A percentile compares a stretch with the other conserved stretches of the same genome.
Conservation (phyloP, 2,329 filamentous ascomycete species). For the Camptophora hylomeconis region DNA sequence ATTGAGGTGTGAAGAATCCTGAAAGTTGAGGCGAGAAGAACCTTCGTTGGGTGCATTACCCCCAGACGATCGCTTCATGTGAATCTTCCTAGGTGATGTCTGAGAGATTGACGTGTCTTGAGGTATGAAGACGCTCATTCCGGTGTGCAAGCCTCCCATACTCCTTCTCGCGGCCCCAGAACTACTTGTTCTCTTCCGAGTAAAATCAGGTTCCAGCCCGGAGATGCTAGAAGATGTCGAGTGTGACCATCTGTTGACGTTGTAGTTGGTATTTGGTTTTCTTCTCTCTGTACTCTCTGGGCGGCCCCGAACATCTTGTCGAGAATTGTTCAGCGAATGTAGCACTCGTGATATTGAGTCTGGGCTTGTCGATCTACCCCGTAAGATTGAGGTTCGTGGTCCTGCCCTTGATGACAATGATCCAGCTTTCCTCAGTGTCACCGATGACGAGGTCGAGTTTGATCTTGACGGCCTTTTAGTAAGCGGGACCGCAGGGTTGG, state of each 20-base stretch:
- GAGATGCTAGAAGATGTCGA: conserved; percentile 38
- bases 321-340: neutral
- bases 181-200: conserved; percentile 4
- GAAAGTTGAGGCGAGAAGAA: conserved; percentile 1
- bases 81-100: conserved; percentile 1
- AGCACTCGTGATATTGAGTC: conserved; percentile 6
- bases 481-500: conserved; percentile 6
- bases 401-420: conserved; percentile 21
- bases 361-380: conserved; percentile 15
- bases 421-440: conserved; percentile 27
- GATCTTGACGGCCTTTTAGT: conserved; percentile 23
- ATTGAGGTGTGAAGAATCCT: neutral
- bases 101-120: conserved; percentile 3
- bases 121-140: neutral
- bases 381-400: conserved; percentile 18
- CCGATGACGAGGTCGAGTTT: conserved; percentile 31
- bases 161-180: neutral
- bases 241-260: conserved; percentile 46
- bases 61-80: neutral
- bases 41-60: neutral
- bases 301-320: conserved; percentile 1
- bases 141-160: neutral
- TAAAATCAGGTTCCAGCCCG: conserved; percentile 15
- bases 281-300: neutral
- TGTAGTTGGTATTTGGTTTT: conserved; percentile 17